These are phyloP conservation scores for Aspergillus texensis DNA, from an alignment of 2,329 filamentous ascomycete genomes.

Conservation along the genomic window DNA sequence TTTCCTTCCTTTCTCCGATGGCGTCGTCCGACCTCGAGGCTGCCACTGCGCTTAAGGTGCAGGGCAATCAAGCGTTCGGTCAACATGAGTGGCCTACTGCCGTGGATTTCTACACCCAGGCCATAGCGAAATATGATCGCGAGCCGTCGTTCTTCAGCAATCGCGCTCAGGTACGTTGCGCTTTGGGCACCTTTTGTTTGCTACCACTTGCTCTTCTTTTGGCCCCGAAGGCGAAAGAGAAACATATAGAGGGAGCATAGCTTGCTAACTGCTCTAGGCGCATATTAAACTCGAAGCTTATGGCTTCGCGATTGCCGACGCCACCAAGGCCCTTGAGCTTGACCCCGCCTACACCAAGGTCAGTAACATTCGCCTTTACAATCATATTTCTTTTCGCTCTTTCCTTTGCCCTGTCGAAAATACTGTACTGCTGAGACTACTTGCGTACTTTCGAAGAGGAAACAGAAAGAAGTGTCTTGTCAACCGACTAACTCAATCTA, in stretches of 20 bases:
- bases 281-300: conserved; percentile 95
- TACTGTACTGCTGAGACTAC: neutral
- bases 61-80: conserved; percentile 92
- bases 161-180: conserved; percentile 76
- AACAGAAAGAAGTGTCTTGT: neutral
- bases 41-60: conserved; percentile 83
- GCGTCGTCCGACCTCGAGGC: conserved; percentile 58
- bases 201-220: neutral
- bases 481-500: conserved; percentile 39
- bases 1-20: conserved; percentile 30
- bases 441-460: neutral
- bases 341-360: conserved; percentile 90
- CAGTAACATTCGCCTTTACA: neutral
- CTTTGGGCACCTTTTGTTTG: neutral
- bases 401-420: neutral
- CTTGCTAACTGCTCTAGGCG: conserved; percentile 57
- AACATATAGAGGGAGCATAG: neutral
- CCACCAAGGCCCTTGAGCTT: conserved; percentile 86
- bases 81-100: conserved; percentile 83
- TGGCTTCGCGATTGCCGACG: conserved; percentile 88
- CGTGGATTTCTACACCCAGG: conserved; percentile 80
- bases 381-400: neutral
- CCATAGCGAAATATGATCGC: conserved; percentile 79
- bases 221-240: neutral
- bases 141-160: conserved; percentile 94